phyloP scores from a whole-genome alignment of 768 basidiomycete species.

The Boletus pseudo-olivaceus region DNA sequence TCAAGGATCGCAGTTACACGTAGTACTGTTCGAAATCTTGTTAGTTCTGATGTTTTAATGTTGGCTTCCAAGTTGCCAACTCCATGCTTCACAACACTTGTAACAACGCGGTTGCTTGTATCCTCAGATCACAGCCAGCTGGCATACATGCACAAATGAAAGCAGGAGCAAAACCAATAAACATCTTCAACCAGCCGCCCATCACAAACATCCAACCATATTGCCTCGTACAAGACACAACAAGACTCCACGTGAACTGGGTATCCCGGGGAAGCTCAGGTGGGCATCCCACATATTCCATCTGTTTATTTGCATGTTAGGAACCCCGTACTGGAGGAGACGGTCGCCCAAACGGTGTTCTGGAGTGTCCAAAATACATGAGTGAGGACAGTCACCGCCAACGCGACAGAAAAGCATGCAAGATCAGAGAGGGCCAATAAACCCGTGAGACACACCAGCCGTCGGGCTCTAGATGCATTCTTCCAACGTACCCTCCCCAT shows the following conservation, averaged over 20 bases:
- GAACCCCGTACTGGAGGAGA: slow-evolving; percentile 16
- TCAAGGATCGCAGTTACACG: neutral
- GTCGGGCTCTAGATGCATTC: slow-evolving; percentile 6
- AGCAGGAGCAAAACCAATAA: neutral
- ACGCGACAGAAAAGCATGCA: slow-evolving; percentile 12
- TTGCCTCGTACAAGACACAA: neutral
- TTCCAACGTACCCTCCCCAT: slow-evolving; percentile 9
- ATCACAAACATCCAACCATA: neutral
- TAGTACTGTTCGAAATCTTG: neutral
- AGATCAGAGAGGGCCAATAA: slow-evolving; percentile 12
- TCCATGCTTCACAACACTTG: neutral
- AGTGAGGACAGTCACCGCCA: slow-evolving; percentile 18
- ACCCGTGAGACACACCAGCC: slow-evolving; percentile 2
- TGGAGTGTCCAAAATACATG: slow-evolving; percentile 15
- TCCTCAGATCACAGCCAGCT: neutral
- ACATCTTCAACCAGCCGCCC: neutral
- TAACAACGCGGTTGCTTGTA: neutral
- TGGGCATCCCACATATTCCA: slow-evolving; percentile 2
- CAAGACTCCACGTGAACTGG: neutral
- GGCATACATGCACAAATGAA: slow-evolving; percentile 1
- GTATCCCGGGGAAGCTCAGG: neutral
- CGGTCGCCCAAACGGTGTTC: slow-evolving; percentile 26
- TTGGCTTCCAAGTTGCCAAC: neutral
- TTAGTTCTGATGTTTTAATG: neutral
- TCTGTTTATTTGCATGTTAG: slow-evolving; percentile 3